Evolutionary conservation across 2,329 filamentous ascomycete genomes (phyloP), one percentile per base, ranked within the genome.

Genomic region (Leptodontidium sp.): DNA sequence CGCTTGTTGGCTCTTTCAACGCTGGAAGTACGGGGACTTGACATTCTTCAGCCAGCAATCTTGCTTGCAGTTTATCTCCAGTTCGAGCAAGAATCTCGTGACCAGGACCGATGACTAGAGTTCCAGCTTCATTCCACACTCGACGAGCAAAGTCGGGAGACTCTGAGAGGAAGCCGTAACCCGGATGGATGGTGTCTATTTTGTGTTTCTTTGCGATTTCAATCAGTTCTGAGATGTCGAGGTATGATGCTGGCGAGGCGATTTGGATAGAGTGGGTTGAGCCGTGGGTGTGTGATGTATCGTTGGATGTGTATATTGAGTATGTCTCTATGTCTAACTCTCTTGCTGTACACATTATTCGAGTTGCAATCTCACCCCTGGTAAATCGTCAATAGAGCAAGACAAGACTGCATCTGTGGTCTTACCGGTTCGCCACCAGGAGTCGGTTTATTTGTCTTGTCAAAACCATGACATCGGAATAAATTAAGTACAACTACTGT

Each of bases 11-110:
- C 45, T 88, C 89, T 75, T 91, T 88, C 70, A 92, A 90, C 14
- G 90, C 90, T 1, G 90, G 90, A 61, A 93, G 89, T 67, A 90
- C 91, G n/a, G 89, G 90, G 1, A 93, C 90, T 3, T 87, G 86
- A 47, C 90, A 76, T 32, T 75, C 89, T 29, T 86, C 84, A 26
- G 84, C 88, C 85, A 92, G 91, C 71, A 91, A 90, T 74, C 92
- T 91, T 3, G 80, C 80, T 70, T 78, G 71, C 1, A 89, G 88
- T 68, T 88, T 86, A 73, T 79, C 72, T 9, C 74, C 75, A 4
- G 75, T 76, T 53, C 64, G 71, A 1, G 66, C 40, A 5, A 79
- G 66, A 8, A 75, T 74, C 26, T 70, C 67, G 35, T 70, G 73
- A 64, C 90, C 89, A 2, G 90, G 90, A 0, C 90, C 90, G 75